Evolutionary conservation across 2,329 filamentous ascomycete genomes (phyloP).

Genomic region (Thielaviopsis musarum): DNA sequence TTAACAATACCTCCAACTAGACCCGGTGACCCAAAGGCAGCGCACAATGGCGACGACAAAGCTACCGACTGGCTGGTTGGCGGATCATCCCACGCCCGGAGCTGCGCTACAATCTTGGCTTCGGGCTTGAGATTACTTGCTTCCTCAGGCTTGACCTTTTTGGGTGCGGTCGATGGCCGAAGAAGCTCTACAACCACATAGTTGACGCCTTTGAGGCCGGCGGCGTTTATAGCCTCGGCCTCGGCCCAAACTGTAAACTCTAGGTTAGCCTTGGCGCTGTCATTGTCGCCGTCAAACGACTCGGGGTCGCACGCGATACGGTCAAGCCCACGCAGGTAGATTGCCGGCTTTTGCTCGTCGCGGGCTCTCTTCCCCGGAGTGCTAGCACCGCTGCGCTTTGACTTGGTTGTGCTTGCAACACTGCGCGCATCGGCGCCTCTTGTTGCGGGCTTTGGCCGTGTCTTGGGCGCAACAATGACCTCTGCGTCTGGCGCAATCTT

Average conservation of each 20-base stretch:
- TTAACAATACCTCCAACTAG: conserved; percentile 78
- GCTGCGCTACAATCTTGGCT: conserved; percentile 55
- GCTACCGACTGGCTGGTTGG: conserved; percentile 68
- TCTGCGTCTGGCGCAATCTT: conserved; percentile 91
- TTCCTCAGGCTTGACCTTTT: conserved; percentile 51
- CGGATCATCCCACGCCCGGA: conserved; percentile 70
- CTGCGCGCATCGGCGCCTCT: conserved; percentile 52
- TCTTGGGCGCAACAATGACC: conserved; percentile 93
- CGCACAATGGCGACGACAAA: conserved; percentile 62
- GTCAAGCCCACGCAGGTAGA: conserved; percentile 73
- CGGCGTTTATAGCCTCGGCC: conserved; percentile 53
- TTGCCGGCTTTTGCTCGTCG: conserved; percentile 47
- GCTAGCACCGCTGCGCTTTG: conserved; percentile 62
- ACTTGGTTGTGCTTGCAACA: conserved; percentile 61
- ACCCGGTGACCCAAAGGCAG: conserved; percentile 50
- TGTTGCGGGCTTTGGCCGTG: conserved; percentile 44
- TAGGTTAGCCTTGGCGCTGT: conserved; percentile 27
- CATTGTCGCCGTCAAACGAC: conserved; percentile 62
- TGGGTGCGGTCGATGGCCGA: conserved; percentile 53
- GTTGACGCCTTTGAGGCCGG: conserved; percentile 56
- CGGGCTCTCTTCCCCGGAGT: conserved; percentile 42
- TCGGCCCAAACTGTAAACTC: conserved; percentile 73
- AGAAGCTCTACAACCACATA: conserved; percentile 79
- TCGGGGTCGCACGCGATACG: conserved; percentile 36
- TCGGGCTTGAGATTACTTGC: conserved; percentile 36